Evolutionary conservation across 352 stramenopile species (phyloP).

Genomic region (Globisporangium okanoganense): DNA sequence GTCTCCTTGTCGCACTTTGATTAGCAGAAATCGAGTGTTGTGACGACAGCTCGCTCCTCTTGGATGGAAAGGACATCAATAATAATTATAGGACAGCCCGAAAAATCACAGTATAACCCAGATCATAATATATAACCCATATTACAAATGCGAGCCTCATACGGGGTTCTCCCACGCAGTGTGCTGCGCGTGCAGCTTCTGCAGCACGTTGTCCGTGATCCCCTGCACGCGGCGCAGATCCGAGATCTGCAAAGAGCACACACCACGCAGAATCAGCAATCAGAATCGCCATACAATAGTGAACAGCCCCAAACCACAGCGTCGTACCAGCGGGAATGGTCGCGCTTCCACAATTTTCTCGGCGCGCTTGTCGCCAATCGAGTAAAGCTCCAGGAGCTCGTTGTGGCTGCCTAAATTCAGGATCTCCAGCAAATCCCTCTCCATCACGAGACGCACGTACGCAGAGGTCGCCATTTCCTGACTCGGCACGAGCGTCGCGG

Average conservation of each 20-base stretch:
- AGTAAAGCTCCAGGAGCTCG: conserved; percentile 39
- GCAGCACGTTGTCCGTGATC: conserved; percentile 40
- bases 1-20: no score
- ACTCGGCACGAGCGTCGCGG: conserved; percentile 20
- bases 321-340: conserved; percentile 36
- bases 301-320: background rate
- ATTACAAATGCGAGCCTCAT: no score
- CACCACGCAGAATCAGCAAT: background rate
- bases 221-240: conserved; percentile 39
- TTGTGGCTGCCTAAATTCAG: conserved; percentile 39
- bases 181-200: conserved; percentile 40
- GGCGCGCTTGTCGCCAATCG: conserved; percentile 52
- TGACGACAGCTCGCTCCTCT: no score
- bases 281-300: background rate
- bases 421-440: conserved; percentile 44
- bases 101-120: no score
- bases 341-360: conserved; percentile 35
- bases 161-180: conserved; percentile 16
- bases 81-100: no score
- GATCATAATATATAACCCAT: no score
- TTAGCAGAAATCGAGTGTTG: no score
- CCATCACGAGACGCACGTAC: conserved; percentile 38
- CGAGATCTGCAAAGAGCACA: conserved; percentile 21
- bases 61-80: no score
- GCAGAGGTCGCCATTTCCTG: conserved; percentile 36